Conservation (phyloP, 2,329 filamentous ascomycete genomes). For the Teratosphaeria destructans region DNA sequence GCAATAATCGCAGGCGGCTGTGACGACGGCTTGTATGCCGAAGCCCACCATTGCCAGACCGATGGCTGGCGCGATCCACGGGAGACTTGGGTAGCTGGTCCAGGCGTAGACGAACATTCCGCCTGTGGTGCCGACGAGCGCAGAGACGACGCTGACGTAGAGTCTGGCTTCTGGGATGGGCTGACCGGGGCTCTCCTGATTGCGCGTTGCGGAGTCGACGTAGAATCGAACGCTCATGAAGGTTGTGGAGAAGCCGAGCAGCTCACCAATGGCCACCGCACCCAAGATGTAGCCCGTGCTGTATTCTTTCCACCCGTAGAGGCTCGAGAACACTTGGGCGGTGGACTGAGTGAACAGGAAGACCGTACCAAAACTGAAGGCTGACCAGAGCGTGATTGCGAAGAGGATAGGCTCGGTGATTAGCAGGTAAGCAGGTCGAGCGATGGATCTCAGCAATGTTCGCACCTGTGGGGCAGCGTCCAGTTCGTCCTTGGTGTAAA, state of each 20-base stretch:
- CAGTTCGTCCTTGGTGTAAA: conserved; percentile 26
- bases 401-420: conserved; percentile 42
- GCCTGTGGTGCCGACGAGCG: conserved; percentile 36
- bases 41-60: conserved; percentile 40
- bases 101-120: conserved; percentile 45
- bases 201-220: conserved; percentile 30
- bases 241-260: conserved; percentile 30
- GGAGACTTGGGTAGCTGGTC: conserved; percentile 33
- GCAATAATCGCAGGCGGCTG: conserved; percentile 39
- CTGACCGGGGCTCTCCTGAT: conserved; percentile 25
- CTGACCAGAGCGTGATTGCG: conserved; percentile 39
- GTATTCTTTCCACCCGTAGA: conserved; percentile 33
- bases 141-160: conserved; percentile 33
- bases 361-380: conserved; percentile 37
- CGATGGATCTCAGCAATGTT: conserved; percentile 24
- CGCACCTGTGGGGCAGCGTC: conserved; percentile 20
- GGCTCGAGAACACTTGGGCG: conserved; percentile 30
- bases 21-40: conserved; percentile 38
- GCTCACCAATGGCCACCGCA: conserved; percentile 37
- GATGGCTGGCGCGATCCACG: conserved; percentile 39
- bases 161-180: conserved; percentile 37
- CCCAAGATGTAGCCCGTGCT: conserved; percentile 36
- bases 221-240: conserved; percentile 28
- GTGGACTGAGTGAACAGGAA: conserved; percentile 43
- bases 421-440: conserved; percentile 31